Conservation (phyloP, 768 basidiomycete species). For the Pholiota conissans region DNA sequence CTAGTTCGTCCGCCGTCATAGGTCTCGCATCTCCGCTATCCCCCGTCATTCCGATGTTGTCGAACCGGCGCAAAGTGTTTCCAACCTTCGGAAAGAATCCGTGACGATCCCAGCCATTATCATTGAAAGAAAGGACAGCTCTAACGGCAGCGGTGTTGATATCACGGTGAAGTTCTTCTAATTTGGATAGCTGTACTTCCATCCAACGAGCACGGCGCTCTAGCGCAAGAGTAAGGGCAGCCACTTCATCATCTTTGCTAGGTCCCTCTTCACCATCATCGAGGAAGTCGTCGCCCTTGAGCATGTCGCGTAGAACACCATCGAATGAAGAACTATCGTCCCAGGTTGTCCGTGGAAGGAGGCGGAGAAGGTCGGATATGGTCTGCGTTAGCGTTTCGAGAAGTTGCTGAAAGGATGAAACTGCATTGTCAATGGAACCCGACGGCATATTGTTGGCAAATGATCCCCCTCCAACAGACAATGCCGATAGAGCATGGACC, state of each 20-base stretch:
- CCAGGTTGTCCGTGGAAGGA: conserved; percentile 88
- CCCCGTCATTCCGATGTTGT: conserved; percentile 58
- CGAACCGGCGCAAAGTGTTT: conserved; percentile 67
- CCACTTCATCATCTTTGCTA: conserved; percentile 81
- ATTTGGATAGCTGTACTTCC: conserved; percentile 86
- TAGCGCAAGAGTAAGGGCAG: conserved; percentile 77
- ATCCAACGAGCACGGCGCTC: conserved; percentile 93
- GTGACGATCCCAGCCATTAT: conserved; percentile 79
- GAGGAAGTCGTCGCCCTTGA: conserved; percentile 84
- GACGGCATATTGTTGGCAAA: conserved; percentile 84
- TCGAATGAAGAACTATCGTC: conserved; percentile 89
- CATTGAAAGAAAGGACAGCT: conserved; percentile 80
- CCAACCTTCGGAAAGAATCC: conserved; percentile 70
- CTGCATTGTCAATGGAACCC: conserved; percentile 88
- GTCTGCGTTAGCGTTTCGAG: conserved; percentile 88
- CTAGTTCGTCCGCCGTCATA: conserved; percentile 73
- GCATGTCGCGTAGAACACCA: conserved; percentile 83
- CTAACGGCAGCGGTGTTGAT: conserved; percentile 88
- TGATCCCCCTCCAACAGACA: conserved; percentile 83
- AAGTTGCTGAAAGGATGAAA: conserved; percentile 86
- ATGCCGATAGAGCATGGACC: conserved; percentile 81
- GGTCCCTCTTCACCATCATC: conserved; percentile 69
- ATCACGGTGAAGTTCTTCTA: conserved; percentile 87
- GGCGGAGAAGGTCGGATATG: conserved; percentile 81
- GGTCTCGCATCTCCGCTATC: conserved; percentile 43